Base-by-base conservation (phyloP, 139 green algal genomes). In the Closterium sp. region DNA sequence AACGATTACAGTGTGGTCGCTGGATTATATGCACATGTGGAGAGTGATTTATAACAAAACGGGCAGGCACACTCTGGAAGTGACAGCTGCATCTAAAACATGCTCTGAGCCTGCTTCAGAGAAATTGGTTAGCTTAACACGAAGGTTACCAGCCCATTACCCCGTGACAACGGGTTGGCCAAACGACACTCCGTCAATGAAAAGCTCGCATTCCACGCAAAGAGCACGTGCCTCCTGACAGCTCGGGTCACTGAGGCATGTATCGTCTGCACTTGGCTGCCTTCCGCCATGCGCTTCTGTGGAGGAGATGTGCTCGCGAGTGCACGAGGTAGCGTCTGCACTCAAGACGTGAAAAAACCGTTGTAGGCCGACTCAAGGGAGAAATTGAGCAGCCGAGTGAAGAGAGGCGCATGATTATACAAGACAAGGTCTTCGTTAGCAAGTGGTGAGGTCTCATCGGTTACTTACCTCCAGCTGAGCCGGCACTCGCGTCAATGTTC, bases 121-220 rank as follows among this genome's bases (percentile, higher is more conserved):
- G 2, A 79, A 79, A 79, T 13, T 13, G 19, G 62, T 79, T 79
- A 79, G 2, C 7, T 79, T 79, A 13, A 27, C 62, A 4, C 17
- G 27, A 13, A 27, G 17, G 17, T 79, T 79, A 79, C 62, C 62
- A 79, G 62, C 62, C 62, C 10, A 70, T 79, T 79, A 93, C 91
- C 91, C 31, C 10, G 91, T 93, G 34, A 89, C 30, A 24, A 85
- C 88, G 31, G 91, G 89, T 34, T 93, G 45, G 32, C 91, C 88
- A 88, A 93, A 93, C 31, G 88, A 89, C 21, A 45, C 88, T 29
- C 91, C 91, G 27, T 93, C 91, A 27, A 93, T 93, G 89, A 86
- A 93, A 17, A 93, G 88, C 27, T 32, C 42, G 31, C 88, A 93
- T 45, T 93, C 91, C 89, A 93, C 91, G 89, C 93, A 93, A 28